These are phyloP conservation scores for Zoysia matrella DNA, from an alignment of 202 grass and related monocot species.

Conservation along the genomic window DNA sequence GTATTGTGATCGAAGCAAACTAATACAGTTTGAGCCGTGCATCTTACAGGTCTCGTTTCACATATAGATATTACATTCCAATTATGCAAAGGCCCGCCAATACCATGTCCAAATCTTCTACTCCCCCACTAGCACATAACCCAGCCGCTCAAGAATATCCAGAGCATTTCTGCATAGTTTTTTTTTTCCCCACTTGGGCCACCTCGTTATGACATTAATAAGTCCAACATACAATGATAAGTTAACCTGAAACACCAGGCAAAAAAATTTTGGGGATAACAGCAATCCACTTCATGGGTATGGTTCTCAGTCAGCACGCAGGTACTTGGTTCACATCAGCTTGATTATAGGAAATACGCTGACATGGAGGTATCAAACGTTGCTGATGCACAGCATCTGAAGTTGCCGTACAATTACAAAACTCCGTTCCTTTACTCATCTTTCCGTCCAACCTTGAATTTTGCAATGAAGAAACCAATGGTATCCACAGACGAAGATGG, in stretches of 20 bases:
- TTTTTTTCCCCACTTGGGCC: background rate
- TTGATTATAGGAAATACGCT: background rate
- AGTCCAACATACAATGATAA: background rate
- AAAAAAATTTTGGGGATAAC: background rate
- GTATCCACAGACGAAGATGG: constrained; percentile 78
- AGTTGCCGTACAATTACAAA: background rate
- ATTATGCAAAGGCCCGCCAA: background rate
- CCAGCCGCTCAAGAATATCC: background rate
- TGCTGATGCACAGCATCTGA: background rate
- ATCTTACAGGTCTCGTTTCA: too few relatives aligned
- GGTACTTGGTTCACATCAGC: background rate
- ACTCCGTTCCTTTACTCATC: constrained; percentile 17
- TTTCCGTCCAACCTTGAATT: constrained; percentile 70
- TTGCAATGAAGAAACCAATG: constrained; percentile 98
- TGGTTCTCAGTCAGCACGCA: background rate
- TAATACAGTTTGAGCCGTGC: too few relatives aligned
- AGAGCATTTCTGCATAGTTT: background rate
- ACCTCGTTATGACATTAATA: background rate
- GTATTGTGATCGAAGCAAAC: too few relatives aligned
- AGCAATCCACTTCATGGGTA: background rate
- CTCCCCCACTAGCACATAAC: background rate
- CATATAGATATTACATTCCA: too few relatives aligned
- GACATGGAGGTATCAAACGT: background rate
- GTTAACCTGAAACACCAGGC: background rate
- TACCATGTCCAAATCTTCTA: background rate